Evolutionary conservation across 2,329 filamentous ascomycete species (phyloP), one percentile per base, ranked within the genome.

Genomic region (Septoria linicola): DNA sequence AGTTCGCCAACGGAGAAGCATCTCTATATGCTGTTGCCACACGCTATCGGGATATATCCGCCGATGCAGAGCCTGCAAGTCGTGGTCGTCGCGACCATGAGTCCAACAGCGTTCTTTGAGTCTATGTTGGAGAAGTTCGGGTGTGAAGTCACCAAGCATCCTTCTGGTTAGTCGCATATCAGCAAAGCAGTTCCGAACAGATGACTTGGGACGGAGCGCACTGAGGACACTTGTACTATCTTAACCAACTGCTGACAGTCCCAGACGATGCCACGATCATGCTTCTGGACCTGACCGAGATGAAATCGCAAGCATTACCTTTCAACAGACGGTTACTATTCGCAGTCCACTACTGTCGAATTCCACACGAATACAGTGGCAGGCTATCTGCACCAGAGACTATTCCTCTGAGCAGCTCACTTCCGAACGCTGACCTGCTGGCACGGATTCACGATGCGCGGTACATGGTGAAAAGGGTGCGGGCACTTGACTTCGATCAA

Each of bases 21-120:
- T 32, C 44, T 48, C 36, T 48, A 48, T 27, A 41, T 48, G 36
- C 36, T 36, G 30, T 23, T 48, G n/a, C 41, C 49, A 25, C 49
- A 45, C 20, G 35, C 41, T 3, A 40, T 45, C 11, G 41, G 41
- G 13, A 45, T 41, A 4, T 21, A 46, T 40, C 41, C 49, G 30
- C 16, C 30, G 14, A 14, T 19, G 23, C 23, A 51, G 17, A 25
- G n/a, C 20, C 25, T 36, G 11, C 32, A 36, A 14, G 36, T 64
- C 10, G 45, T 62, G 14, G 59, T 49, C 42, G 51, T 58, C 13
- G 53, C 42, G 31, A 53, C 59, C n/a, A 60, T 57, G 45, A 49
- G 36, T 17, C 21, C 41, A 6, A 48, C 48, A 11, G 54, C 44
- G 19, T 63, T 63, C 53, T 63, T 61, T 52, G 37, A 51, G 10